Evolutionary conservation across 1,139 yeast species (phyloP).

Genomic region (Protomyces inouyei): DNA sequence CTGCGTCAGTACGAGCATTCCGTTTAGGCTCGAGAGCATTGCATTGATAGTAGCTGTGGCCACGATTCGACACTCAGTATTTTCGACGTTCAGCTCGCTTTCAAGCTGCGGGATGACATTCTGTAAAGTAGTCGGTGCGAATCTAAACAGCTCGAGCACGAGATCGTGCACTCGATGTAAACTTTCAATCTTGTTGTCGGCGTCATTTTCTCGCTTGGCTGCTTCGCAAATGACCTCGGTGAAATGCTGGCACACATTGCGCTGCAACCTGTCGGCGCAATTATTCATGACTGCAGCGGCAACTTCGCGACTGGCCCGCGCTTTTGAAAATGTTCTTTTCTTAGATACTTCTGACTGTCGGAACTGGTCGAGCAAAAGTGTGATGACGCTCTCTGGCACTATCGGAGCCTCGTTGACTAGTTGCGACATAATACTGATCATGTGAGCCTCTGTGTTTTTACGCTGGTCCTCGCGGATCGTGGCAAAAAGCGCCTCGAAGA

Average conservation of each 20-base stretch:
- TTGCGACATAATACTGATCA: slow-evolving; percentile 67
- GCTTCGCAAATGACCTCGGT: slow-evolving; percentile 56
- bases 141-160: slow-evolving; percentile 66
- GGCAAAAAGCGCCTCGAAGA: slow-evolving; percentile 63
- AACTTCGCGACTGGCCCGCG: slow-evolving; percentile 42
- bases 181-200: slow-evolving; percentile 40
- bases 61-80: slow-evolving; percentile 55
- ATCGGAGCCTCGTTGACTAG: slow-evolving; percentile 68
- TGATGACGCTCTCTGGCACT: slow-evolving; percentile 60
- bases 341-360: background rate
- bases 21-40: slow-evolving; percentile 51
- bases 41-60: slow-evolving; percentile 73
- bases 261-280: slow-evolving; percentile 69
- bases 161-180: slow-evolving; percentile 59
- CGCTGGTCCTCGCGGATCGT: slow-evolving; percentile 41
- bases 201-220: slow-evolving; percentile 34
- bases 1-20: slow-evolving; percentile 55
- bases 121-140: slow-evolving; percentile 66
- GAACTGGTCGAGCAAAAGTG: slow-evolving; percentile 56
- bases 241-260: slow-evolving; percentile 73
- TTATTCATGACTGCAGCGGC: slow-evolving; percentile 65
- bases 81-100: slow-evolving; percentile 68
- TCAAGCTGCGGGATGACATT: slow-evolving; percentile 76
- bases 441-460: slow-evolving; percentile 49
- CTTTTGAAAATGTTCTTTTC: background rate